phyloP scores from a whole-genome alignment of 176 grass and related monocot genomes.

The Oryza punctata region DNA sequence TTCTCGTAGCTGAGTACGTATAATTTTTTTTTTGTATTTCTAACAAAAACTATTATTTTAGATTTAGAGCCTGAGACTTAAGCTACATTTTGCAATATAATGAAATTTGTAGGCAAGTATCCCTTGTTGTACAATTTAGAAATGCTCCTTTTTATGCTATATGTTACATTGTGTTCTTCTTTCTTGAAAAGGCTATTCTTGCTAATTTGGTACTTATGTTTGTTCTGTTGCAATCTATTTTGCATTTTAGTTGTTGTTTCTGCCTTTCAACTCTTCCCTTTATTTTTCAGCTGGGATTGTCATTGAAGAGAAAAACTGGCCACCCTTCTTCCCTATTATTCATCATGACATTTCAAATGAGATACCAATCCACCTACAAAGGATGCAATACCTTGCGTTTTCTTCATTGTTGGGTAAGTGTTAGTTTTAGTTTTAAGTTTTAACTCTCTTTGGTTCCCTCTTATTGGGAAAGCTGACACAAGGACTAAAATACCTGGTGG shows the following conservation, averaged over 20 bases:
- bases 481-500: slow-evolving; percentile 14
- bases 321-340: slow-evolving; percentile 91
- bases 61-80: neutral
- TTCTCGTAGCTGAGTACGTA: neutral
- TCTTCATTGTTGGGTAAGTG: slow-evolving; percentile 82
- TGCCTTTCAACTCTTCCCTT: slow-evolving; percentile 32
- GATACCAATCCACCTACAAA: slow-evolving; percentile 82
- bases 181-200: too few species aligned
- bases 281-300: slow-evolving; percentile 81
- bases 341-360: slow-evolving; percentile 98
- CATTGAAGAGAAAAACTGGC: slow-evolving; percentile 92
- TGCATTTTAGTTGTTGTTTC: neutral
- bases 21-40: slow-evolving; percentile 14
- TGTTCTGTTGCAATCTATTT: neutral
- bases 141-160: neutral
- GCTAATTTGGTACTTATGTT: neutral
- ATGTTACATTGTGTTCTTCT: too few species aligned
- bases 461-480: neutral
- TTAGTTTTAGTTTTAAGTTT: slow-evolving; percentile 3
- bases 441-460: neutral
- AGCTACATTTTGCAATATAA: neutral
- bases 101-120: neutral
- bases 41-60: slow-evolving; percentile 5
- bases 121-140: neutral
- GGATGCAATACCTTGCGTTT: slow-evolving; percentile 94